These are phyloP conservation scores for Exophiala xenobiotica DNA, from an alignment of 2,329 filamentous ascomycete genomes.

Conservation along the genomic window DNA sequence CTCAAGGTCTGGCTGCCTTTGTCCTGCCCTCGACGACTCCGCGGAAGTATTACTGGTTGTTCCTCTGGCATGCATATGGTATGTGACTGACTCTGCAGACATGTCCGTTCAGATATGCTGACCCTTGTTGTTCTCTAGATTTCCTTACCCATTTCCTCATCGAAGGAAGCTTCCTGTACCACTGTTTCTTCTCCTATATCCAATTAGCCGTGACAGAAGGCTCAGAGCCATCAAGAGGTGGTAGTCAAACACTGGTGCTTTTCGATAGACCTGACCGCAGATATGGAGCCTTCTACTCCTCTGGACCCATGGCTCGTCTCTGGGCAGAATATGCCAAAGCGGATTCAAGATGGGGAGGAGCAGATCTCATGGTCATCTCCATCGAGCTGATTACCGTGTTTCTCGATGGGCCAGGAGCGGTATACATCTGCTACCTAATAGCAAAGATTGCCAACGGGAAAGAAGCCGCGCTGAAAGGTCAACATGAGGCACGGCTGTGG, in stretches of 20 bases:
- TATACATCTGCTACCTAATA: constrained; percentile 57
- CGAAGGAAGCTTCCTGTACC: constrained; percentile 88
- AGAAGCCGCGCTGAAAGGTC: constrained; percentile 22
- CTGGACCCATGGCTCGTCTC: constrained; percentile 52
- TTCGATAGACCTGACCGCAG: constrained; percentile 54
- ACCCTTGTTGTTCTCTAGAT: constrained; percentile 41
- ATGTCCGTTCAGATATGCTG: neutral
- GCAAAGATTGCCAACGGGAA: constrained; percentile 34
- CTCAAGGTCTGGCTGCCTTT: constrained; percentile 50
- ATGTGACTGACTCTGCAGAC: neutral
- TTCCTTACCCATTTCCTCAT: constrained; percentile 87
- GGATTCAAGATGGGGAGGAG: constrained; percentile 60
- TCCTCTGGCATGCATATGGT: constrained; percentile 89
- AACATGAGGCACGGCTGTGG: constrained; percentile 44
- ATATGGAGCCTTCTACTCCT: constrained; percentile 61
- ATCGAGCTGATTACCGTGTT: constrained; percentile 63
- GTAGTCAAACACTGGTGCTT: constrained; percentile 42
- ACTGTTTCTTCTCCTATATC: constrained; percentile 77
- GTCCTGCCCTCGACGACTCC: constrained; percentile 56
- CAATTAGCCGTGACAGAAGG: constrained; percentile 41
- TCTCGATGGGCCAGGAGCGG: constrained; percentile 57
- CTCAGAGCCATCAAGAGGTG: constrained; percentile 30
- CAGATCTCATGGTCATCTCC: constrained; percentile 58
- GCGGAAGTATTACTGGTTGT: constrained; percentile 64
- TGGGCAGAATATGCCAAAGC: constrained; percentile 69